Evolutionary conservation across 805 yeast genomes (phyloP), one percentile per base, ranked within the genome.

Genomic region (Lachancea cidri): DNA sequence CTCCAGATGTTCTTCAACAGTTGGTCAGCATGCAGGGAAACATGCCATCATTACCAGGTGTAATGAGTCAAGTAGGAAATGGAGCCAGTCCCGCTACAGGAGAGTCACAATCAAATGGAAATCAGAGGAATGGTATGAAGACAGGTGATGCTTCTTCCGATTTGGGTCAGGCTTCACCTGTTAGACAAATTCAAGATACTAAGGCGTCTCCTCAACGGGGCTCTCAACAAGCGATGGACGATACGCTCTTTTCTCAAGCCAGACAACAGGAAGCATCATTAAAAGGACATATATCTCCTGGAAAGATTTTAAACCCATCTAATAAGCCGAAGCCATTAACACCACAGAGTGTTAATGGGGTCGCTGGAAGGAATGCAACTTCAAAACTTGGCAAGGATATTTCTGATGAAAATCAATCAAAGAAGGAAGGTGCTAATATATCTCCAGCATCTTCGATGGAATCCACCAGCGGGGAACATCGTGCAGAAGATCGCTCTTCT

Each of bases 1-100:
- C 57, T 7, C 46, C 47, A 11, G 55, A 50, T 19, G 29, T 53
- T 22, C 43, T 49, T 19, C 57, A 50, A 16, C 43, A 44, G 17
- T 41, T 53, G 18, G 39, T 45, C 13, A 48, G 43, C 22, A 38
- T 53, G 20, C 52, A 47, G 27, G 45, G 45, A 5, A 47, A 46
- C 34, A 42, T 52, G 16, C 55, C 57, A 2, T 17, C 37, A 4
- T 13, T 35, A 2, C 14, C 25, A 17, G 14, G 17, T 11, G 22
- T 33, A 2, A 16, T 14, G 7, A 35, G 29, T 16, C 32, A 24
- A 8, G 27, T 22, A 7, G 27, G 9, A 7, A 11, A 11, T 22
- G 27, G 27, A 22, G 11, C 11, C 9, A 22, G 27, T 22, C 27
- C 27, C 11, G 27, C 11, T 22, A 22, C 7, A 7, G 11, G 27